Conservation (phyloP, 306 rosid genomes). For the Lathyrus aphaca region DNA sequence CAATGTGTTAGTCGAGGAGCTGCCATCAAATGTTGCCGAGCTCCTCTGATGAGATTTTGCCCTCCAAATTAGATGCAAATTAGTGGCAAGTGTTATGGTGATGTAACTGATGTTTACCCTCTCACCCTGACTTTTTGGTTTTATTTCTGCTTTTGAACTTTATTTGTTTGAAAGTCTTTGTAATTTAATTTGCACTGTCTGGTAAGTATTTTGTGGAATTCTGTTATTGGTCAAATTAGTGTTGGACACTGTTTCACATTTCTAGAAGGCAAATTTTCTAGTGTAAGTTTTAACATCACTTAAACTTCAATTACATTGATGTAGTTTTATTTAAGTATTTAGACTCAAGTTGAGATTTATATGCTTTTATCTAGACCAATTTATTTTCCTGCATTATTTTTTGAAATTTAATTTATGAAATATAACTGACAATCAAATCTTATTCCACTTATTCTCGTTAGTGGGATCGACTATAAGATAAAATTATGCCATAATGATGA, state of each 20-base stretch:
- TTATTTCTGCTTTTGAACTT: slow-evolving; percentile 24
- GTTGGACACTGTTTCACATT: slow-evolving; percentile 39
- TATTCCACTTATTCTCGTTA: too few species aligned
- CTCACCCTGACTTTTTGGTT: background rate
- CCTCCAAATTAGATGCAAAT: slow-evolving; percentile 36
- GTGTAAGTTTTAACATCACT: background rate
- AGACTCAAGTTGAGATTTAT: slow-evolving; percentile 9
- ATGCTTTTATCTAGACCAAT: background rate
- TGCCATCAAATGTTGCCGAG: slow-evolving; percentile 81
- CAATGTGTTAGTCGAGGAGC: slow-evolving; percentile 73
- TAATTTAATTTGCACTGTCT: slow-evolving; percentile 40
- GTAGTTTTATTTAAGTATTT: background rate
- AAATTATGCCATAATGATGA: too few species aligned
- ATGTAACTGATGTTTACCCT: slow-evolving; percentile 33
- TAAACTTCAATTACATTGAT: background rate
- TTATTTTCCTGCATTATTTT: background rate
- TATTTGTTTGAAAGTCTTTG: slow-evolving; percentile 43
- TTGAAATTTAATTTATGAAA: background rate
- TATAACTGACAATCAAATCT: background rate
- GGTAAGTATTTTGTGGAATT: slow-evolving; percentile 40
- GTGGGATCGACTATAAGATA: too few species aligned
- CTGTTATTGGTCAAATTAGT: slow-evolving; percentile 42
- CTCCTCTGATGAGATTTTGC: slow-evolving; percentile 70
- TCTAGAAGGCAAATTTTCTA: slow-evolving; percentile 35
- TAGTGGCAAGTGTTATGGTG: slow-evolving; percentile 44